These are phyloP conservation scores for Teratosphaeria pseudoeucalypti DNA, from an alignment of 2,329 filamentous ascomycete genomes.

Conservation along the genomic window DNA sequence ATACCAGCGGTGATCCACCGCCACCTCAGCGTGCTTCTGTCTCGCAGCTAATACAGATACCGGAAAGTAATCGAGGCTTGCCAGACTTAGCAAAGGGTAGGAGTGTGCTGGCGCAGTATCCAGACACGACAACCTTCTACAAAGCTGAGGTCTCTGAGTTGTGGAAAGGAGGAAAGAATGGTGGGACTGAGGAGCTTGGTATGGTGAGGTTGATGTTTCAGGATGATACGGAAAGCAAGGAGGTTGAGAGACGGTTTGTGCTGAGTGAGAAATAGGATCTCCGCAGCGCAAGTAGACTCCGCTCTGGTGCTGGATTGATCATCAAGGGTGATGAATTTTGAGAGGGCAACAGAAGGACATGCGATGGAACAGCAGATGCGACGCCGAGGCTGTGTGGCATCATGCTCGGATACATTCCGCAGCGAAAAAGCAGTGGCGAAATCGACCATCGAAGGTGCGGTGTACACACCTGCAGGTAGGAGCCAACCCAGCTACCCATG, in stretches of 20 bases:
- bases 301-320: neutral
- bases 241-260: constrained; percentile 42
- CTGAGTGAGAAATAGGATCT: constrained; percentile 26
- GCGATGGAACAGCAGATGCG: neutral
- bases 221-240: constrained; percentile 39
- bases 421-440: neutral
- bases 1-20: constrained; percentile 24
- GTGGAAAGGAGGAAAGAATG: constrained; percentile 30
- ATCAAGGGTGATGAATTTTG: neutral
- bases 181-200: constrained; percentile 18
- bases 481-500: neutral
- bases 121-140: constrained; percentile 44
- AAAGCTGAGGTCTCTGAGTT: constrained; percentile 38
- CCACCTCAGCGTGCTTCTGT: constrained; percentile 32
- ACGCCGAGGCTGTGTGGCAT: neutral
- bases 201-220: constrained; percentile 38
- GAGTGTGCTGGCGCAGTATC: constrained; percentile 41
- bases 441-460: neutral
- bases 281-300: neutral
- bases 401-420: neutral
- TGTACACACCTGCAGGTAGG: neutral
- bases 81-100: constrained; percentile 32
- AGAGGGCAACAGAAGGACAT: neutral
- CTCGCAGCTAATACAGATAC: constrained; percentile 38
- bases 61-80: constrained; percentile 30